Evolutionary conservation across 257 asterid genomes (phyloP), one percentile per base, ranked within the genome.

Genomic region (Solanum neorickii): DNA sequence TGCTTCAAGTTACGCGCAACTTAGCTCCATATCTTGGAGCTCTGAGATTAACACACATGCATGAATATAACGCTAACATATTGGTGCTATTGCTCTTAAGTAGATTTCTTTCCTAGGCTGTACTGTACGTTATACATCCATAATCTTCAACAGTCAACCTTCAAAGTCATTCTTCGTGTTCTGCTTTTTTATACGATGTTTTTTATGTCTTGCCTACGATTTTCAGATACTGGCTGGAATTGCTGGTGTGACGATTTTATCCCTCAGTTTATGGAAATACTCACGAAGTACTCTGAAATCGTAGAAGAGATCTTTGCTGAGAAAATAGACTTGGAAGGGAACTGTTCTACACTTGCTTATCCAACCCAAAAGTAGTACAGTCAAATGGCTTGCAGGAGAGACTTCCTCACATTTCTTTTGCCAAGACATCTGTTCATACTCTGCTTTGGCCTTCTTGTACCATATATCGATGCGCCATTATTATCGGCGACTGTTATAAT

Each of bases 181-280:
- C 11, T 31, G 83, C 74, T 31, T 49, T 15, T 62, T 14, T 82
- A 75, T 39, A 83, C 9, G 9, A 2, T 87, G 72, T 46, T 77
- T 29, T 10, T 62, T 18, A 35, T 7, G 33, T n/a, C 33, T 21
- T 72, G 86, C 75, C 44, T 75, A 66, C 18, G 88, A 6, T 86
- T 29, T 92, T 92, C 96, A 96, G 99, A 89, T 92, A 91, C 90
- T 94, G 90, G 95, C 89, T 72, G 96, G 98, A 86, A 60, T 94
- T 87, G 96, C 98, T 75, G 96, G 97, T 47, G 73, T 93, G 16
- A 87, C 94, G 60, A 90, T 94, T 86, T 88, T 96, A 90, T 93
- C 89, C 62, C 90, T 95, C 76, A 88, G 89, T 88, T 83, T 94
- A 86, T 95, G 98, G 99, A 94, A 93, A 93, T 92, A 90, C 90